A percentile compares a stretch with the other conserved stretches of the same genome.
Conservation (phyloP, 2,329 filamentous ascomycete species). For the Cryoendolithus antarcticus region DNA sequence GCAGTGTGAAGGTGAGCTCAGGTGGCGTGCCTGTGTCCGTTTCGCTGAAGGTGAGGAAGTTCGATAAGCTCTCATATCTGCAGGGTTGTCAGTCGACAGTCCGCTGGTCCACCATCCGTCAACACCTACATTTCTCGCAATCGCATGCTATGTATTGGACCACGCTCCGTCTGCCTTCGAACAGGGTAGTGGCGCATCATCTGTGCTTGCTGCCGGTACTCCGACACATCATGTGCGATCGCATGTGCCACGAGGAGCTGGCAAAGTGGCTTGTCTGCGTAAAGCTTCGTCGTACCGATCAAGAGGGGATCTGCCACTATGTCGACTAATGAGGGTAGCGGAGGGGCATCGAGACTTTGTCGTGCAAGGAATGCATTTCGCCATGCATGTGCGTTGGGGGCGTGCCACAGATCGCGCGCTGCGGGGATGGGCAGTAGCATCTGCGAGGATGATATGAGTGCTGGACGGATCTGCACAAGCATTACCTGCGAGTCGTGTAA, state of each 20-base stretch:
- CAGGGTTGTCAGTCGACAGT: neutral
- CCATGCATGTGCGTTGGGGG: constrained; percentile 50
- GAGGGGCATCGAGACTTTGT: constrained; percentile 15
- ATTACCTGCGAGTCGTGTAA: constrained; percentile 53
- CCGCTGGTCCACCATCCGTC: neutral
- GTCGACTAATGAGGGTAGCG: constrained; percentile 40
- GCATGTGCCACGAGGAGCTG: constrained; percentile 52
- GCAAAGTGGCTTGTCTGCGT: constrained; percentile 40
- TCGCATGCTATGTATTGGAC: constrained; percentile 13
- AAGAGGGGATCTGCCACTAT: constrained; percentile 9
- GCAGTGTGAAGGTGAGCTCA: constrained; percentile 24
- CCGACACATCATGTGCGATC: constrained; percentile 39
- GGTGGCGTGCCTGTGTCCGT: constrained; percentile 14
- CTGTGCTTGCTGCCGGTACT: constrained; percentile 41
- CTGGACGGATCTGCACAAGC: constrained; percentile 50
- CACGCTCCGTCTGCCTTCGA: constrained; percentile 12
- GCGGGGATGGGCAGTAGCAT: constrained; percentile 52
- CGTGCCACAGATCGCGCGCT: constrained; percentile 50
- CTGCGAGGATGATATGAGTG: constrained; percentile 55
- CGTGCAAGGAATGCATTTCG: constrained; percentile 41
- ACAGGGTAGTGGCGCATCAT: constrained; percentile 16
- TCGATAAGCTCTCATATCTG: constrained; percentile 10
- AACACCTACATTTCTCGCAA: constrained; percentile 10
- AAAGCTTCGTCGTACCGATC: constrained; percentile 29
- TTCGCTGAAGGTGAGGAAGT: constrained; percentile 12